Conservation (phyloP, 1,139 yeast species). For the Hemisphaericaspora xylanilytica region DNA sequence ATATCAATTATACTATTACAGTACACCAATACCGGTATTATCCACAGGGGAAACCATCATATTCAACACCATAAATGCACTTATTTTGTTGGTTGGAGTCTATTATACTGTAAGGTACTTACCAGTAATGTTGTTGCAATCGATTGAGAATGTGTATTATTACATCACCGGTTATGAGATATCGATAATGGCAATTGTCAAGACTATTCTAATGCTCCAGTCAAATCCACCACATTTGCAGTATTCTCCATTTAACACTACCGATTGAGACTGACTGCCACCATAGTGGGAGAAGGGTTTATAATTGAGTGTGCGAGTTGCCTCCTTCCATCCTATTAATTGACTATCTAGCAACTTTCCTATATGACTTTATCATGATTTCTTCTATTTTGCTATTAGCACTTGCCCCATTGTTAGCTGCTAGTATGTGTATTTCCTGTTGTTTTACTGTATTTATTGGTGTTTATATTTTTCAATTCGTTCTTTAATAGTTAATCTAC, state of each 20-base stretch:
- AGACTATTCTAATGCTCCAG: background rate
- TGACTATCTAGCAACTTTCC: too few relatives aligned
- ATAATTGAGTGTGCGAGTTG: too few relatives aligned
- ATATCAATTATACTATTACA: slow-evolving; percentile 26
- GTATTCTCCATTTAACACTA: slow-evolving; percentile 40
- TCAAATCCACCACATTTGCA: slow-evolving; percentile 12
- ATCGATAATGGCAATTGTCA: slow-evolving; percentile 3
- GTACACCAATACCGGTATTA: slow-evolving; percentile 29
- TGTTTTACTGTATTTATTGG: too few relatives aligned
- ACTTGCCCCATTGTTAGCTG: too few relatives aligned
- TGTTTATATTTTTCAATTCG: too few relatives aligned
- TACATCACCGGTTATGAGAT: slow-evolving; percentile 19
- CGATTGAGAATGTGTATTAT: slow-evolving; percentile 18
- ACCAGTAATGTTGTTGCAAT: slow-evolving; percentile 13
- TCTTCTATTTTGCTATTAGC: too few relatives aligned
- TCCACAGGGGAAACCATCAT: slow-evolving; percentile 22
- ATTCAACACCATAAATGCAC: slow-evolving; percentile 19
- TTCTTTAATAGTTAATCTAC: too few relatives aligned
- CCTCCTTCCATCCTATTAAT: too few relatives aligned
- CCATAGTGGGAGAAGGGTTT: too few relatives aligned
- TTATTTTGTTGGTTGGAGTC: slow-evolving; percentile 15
- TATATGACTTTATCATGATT: too few relatives aligned
- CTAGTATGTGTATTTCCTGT: too few relatives aligned
- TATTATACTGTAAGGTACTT: slow-evolving; percentile 19
- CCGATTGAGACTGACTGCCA: slow-evolving; percentile 4